A percentile compares a stretch with the other conserved stretches of the same genome.
Evolutionary conservation across 345 rosid species (phyloP).

Genomic region (Aquilaria yunnanensis): DNA sequence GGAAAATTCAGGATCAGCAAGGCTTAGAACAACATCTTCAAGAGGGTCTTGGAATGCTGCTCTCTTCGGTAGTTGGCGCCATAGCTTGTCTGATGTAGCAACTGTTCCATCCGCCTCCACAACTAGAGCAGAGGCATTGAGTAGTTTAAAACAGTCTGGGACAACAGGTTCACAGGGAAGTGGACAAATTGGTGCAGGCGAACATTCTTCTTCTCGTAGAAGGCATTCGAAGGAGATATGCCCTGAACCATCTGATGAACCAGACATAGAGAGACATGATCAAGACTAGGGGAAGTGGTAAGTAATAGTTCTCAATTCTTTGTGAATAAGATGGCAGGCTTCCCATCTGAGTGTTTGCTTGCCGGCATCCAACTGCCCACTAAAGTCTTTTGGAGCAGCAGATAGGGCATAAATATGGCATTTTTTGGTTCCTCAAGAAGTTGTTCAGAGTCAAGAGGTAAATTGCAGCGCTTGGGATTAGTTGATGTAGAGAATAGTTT

Average conservation of each 20-base stretch:
- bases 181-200: constrained; percentile 47
- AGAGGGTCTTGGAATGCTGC: constrained; percentile 95
- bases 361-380: constrained; percentile 7
- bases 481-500: not conserved
- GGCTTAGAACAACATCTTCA: constrained; percentile 83
- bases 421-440: not conserved
- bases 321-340: constrained; percentile 49
- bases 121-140: constrained; percentile 32
- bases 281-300: constrained; percentile 27
- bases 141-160: constrained; percentile 65
- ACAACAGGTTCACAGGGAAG: constrained; percentile 83
- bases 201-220: constrained; percentile 73
- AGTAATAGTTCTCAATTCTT: constrained; percentile 45
- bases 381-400: constrained; percentile 6
- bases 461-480: not conserved
- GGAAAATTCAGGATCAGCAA: constrained; percentile 58
- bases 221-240: constrained; percentile 78
- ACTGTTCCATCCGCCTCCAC: constrained; percentile 33
- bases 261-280: constrained; percentile 47
- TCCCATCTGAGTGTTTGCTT: constrained; percentile 31
- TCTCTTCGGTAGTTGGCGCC: constrained; percentile 95
- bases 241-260: constrained; percentile 64
- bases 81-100: constrained; percentile 69
- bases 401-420: constrained; percentile 7
- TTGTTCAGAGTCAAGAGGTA: too few relatives aligned